Evolutionary conservation across 2,329 filamentous ascomycete species (phyloP).

Genomic region (Aspergillus niger): DNA sequence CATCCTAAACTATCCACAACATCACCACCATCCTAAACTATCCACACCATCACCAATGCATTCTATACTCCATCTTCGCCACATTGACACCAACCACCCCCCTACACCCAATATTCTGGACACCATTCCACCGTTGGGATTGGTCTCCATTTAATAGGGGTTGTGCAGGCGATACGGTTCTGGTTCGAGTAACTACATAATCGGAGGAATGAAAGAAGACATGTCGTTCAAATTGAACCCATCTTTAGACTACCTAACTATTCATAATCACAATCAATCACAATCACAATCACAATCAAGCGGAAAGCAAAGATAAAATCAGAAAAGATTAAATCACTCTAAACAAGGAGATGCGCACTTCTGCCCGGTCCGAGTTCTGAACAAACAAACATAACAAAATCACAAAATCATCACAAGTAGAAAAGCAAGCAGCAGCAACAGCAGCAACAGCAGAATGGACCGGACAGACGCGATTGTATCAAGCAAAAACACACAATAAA

Average conservation of each 20-base stretch:
- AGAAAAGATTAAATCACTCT: neutral
- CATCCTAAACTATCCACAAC: too few species aligned
- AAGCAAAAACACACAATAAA: slow-evolving; percentile 42
- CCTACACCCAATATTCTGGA: too few species aligned
- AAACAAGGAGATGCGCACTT: slow-evolving; percentile 47
- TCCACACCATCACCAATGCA: too few species aligned
- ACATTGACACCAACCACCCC: too few species aligned
- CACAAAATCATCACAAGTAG: slow-evolving; percentile 6
- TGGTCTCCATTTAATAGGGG: neutral
- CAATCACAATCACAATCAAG: slow-evolving; percentile 3
- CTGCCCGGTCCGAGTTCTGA: slow-evolving; percentile 43
- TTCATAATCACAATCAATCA: neutral
- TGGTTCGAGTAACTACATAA: neutral
- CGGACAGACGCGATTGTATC: slow-evolving; percentile 53
- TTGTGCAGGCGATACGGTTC: neutral
- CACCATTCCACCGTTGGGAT: neutral
- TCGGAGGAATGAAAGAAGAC: neutral
- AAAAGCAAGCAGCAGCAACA: slow-evolving; percentile 6
- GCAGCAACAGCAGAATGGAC: slow-evolving; percentile 23
- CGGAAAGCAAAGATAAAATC: neutral
- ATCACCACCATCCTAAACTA: too few species aligned
- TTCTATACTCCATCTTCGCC: too few species aligned
- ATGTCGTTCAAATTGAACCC: neutral
- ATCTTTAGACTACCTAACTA: neutral
- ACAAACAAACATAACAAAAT: slow-evolving; percentile 22